phyloP scores from a whole-genome alignment of 352 stramenopile genomes.

The Pythium aristosporum region DNA sequence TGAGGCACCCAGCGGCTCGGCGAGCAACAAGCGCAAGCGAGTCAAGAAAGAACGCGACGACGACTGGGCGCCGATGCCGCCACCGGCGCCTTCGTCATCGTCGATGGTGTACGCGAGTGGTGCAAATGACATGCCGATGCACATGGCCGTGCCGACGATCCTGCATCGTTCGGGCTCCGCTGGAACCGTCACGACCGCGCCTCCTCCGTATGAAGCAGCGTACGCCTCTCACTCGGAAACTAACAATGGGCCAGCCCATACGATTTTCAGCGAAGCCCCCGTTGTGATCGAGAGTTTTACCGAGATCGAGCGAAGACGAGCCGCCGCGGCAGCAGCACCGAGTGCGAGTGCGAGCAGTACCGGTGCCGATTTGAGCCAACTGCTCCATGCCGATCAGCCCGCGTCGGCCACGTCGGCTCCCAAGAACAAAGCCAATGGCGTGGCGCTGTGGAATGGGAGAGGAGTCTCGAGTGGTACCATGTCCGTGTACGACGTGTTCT shows the following conservation, averaged over 20 bases:
- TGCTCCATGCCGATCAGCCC: conserved; percentile 8
- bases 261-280: conserved; percentile 58
- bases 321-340: neutral
- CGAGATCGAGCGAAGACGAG: conserved; percentile 41
- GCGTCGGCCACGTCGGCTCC: conserved; percentile 3
- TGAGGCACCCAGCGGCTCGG: conserved; percentile 22
- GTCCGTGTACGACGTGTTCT: conserved; percentile 68
- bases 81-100: conserved; percentile 14
- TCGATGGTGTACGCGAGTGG: conserved; percentile 5
- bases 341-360: neutral
- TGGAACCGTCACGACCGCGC: neutral
- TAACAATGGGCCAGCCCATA: conserved; percentile 15
- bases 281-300: conserved; percentile 59
- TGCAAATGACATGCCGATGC: conserved; percentile 4
- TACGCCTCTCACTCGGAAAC: conserved; percentile 3
- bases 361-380: conserved; percentile 8
- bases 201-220: conserved; percentile 11
- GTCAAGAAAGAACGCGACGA: conserved; percentile 42
- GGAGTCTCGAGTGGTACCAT: conserved; percentile 19
- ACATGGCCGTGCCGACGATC: conserved; percentile 23
- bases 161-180: conserved; percentile 13
- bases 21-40: conserved; percentile 46
- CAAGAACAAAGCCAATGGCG: conserved; percentile 14
- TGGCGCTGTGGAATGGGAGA: conserved; percentile 20
- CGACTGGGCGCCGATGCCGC: conserved; percentile 20